Evolutionary conservation across 1,284 basidiomycete species (phyloP).

Genomic region (Ustilago hordei): DNA sequence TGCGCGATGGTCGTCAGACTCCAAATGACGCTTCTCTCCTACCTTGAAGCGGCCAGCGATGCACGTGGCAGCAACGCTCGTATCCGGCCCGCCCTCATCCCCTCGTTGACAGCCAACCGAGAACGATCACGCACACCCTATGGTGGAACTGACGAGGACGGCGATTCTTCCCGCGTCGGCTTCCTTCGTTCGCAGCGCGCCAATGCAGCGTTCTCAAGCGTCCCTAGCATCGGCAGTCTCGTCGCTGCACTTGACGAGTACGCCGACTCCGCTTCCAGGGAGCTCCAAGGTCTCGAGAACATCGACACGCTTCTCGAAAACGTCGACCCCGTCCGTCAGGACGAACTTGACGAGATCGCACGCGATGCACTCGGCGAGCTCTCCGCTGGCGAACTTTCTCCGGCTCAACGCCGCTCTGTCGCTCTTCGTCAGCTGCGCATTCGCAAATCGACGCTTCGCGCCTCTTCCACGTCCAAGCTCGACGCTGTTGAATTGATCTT

Average conservation of each 20-base stretch:
- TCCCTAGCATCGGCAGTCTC: slow-evolving; percentile 82
- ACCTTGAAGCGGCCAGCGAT: slow-evolving; percentile 62
- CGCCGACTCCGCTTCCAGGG: slow-evolving; percentile 75
- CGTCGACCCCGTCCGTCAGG: slow-evolving; percentile 78
- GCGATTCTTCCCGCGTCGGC: slow-evolving; percentile 35
- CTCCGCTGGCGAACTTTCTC: slow-evolving; percentile 36
- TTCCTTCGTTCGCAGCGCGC: slow-evolving; percentile 41
- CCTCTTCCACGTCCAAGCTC: slow-evolving; percentile 74
- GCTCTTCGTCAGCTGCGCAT: slow-evolving; percentile 76
- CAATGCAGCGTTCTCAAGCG: slow-evolving; percentile 56
- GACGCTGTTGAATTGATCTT: slow-evolving; percentile 85
- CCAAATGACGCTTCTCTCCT: slow-evolving; percentile 55
- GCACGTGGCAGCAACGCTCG: slow-evolving; percentile 33
- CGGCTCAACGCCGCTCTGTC: slow-evolving; percentile 69
- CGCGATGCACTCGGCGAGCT: slow-evolving; percentile 47
- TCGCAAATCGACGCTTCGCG: slow-evolving; percentile 72
- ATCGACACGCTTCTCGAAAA: slow-evolving; percentile 79
- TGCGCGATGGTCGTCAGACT: slow-evolving; percentile 46
- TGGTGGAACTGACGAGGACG: slow-evolving; percentile 21
- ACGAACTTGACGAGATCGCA: slow-evolving; percentile 76
- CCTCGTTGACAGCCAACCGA: slow-evolving; percentile 47
- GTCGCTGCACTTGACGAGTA: slow-evolving; percentile 77
- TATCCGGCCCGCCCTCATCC: slow-evolving; percentile 49
- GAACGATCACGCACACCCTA: slow-evolving; percentile 44
- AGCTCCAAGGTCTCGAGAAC: slow-evolving; percentile 77